Conservation (phyloP, 1,284 basidiomycete genomes). For the Pulchroboletus neoregius region DNA sequence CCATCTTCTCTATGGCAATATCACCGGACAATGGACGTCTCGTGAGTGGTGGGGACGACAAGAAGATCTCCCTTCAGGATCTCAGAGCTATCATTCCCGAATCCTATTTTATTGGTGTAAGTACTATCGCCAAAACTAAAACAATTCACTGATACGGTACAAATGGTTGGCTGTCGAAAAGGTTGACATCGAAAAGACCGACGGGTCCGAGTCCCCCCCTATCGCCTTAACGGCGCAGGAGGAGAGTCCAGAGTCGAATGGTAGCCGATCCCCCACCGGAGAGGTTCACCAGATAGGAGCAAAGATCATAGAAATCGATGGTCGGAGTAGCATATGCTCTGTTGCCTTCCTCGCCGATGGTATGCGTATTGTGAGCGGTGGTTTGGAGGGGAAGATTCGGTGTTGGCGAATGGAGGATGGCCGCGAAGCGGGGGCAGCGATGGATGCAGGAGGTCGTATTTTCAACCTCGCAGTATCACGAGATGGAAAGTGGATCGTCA, state of each 20-base stretch:
- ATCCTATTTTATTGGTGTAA: background rate
- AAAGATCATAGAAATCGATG: background rate
- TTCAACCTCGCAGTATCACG: constrained; percentile 1
- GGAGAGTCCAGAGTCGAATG: too few species aligned
- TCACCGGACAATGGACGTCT: background rate
- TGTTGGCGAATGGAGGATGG: background rate
- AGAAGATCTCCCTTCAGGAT: background rate
- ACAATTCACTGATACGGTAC: too few species aligned
- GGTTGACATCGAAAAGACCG: too few species aligned
- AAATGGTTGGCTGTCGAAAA: too few species aligned
- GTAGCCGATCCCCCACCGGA: background rate
- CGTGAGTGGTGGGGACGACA: background rate
- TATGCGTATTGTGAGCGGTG: background rate
- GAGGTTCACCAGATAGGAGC: background rate
- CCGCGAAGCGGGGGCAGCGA: background rate
- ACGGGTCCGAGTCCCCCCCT: too few species aligned
- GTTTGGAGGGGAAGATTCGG: background rate
- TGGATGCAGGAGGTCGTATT: background rate
- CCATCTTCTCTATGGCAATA: background rate
- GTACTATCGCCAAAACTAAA: background rate
- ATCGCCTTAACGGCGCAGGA: too few species aligned
- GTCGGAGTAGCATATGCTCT: background rate
- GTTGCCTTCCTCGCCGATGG: background rate
- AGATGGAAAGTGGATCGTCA: constrained; percentile 7
- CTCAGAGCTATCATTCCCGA: background rate